Conservation (phyloP, 2,329 filamentous ascomycete genomes). For the Trichoderma atrobrunneum region DNA sequence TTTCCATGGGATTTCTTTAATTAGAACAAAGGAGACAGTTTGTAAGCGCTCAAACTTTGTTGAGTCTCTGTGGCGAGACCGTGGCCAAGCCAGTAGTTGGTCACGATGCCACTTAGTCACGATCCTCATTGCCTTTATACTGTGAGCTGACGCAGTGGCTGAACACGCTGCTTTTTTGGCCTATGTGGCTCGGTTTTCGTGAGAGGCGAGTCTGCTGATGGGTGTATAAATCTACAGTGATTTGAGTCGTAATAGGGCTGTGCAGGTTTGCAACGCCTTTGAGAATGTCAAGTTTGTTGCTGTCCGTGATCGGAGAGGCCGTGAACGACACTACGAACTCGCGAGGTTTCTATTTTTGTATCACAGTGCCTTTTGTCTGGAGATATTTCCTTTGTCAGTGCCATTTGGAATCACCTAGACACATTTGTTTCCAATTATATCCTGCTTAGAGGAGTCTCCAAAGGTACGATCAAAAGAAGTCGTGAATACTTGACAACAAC, state of each 20-base stretch:
- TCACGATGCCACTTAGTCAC: background rate
- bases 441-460: background rate
- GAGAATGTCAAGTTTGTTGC: background rate
- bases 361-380: background rate
- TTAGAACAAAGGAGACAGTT: background rate
- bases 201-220: background rate
- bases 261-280: background rate
- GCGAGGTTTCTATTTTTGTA: background rate
- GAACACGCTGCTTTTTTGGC: background rate
- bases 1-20: background rate
- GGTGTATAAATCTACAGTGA: background rate
- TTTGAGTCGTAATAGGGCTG: background rate
- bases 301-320: background rate
- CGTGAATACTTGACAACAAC: background rate
- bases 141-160: background rate
- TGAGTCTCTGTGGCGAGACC: background rate
- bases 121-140: background rate
- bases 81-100: background rate
- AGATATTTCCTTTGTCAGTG: background rate
- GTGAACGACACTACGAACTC: too few relatives aligned
- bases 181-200: background rate
- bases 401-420: background rate
- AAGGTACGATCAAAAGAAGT: background rate
- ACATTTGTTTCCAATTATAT: background rate
- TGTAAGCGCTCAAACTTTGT: background rate